phyloP scores from a whole-genome alignment of 1,284 basidiomycete species.

The Puccinia triticina region DNA sequence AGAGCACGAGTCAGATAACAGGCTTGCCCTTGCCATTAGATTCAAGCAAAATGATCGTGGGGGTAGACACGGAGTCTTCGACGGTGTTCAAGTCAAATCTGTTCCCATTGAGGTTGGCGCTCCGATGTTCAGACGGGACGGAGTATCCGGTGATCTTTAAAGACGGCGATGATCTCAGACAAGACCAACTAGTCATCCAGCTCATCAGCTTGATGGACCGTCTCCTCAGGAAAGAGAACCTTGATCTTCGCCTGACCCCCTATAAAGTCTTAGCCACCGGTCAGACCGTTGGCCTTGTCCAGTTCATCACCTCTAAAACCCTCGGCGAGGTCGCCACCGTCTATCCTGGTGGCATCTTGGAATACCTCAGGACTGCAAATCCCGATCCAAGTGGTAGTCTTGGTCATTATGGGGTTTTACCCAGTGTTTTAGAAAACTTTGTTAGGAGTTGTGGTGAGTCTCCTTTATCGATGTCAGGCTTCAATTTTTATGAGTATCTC shows the following conservation, averaged over 20 bases:
- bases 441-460: constrained; percentile 90
- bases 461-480: not conserved
- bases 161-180: constrained; percentile 96
- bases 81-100: constrained; percentile 98
- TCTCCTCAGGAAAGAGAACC: constrained; percentile 87
- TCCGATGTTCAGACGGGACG: constrained; percentile 62
- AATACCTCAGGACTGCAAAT: constrained; percentile 80
- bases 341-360: constrained; percentile 79
- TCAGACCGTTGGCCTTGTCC: constrained; percentile 88
- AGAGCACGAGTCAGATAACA: constrained; percentile 66
- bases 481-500: not conserved
- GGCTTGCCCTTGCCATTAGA: constrained; percentile 73
- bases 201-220: constrained; percentile 97
- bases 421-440: constrained; percentile 90
- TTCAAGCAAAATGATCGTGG: constrained; percentile 76
- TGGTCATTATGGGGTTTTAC: constrained; percentile 88
- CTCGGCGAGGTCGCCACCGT: constrained; percentile 91
- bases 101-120: constrained; percentile 85
- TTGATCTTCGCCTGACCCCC: constrained; percentile 88
- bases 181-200: constrained; percentile 96
- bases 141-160: constrained; percentile 97
- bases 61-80: constrained; percentile 85
- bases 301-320: constrained; percentile 93
- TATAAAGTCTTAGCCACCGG: constrained; percentile 95
- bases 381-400: constrained; percentile 83